phyloP scores from a whole-genome alignment of 1,139 yeast genomes.

The Magnusiomyces paraingens region DNA sequence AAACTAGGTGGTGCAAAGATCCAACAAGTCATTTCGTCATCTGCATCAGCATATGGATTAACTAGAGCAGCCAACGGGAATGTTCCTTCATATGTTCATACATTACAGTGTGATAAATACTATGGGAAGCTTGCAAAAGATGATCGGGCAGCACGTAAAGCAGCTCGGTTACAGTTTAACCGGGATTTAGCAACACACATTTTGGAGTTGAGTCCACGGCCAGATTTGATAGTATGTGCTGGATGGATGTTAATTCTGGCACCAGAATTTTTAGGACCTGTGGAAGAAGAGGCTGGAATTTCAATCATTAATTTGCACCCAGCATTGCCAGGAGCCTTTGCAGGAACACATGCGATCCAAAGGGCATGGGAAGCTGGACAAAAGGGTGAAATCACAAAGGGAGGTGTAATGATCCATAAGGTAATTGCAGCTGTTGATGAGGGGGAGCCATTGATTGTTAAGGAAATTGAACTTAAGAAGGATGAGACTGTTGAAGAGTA shows the following conservation, averaged over 20 bases:
- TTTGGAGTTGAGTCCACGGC: slow-evolving; percentile 39
- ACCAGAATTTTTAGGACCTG: slow-evolving; percentile 61
- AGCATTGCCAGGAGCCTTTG: slow-evolving; percentile 94
- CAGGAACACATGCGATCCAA: slow-evolving; percentile 94
- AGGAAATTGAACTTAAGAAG: slow-evolving; percentile 61
- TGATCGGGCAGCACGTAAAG: slow-evolving; percentile 46
- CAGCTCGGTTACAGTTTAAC: slow-evolving; percentile 67
- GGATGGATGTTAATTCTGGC: slow-evolving; percentile 97
- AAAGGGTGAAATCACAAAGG: slow-evolving; percentile 61
- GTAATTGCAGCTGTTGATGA: slow-evolving; percentile 92
- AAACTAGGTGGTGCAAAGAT: slow-evolving; percentile 49
- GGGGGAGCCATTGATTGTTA: slow-evolving; percentile 82
- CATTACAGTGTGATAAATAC: slow-evolving; percentile 52
- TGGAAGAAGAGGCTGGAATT: slow-evolving; percentile 51
- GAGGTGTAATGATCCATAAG: slow-evolving; percentile 96
- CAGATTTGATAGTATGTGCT: slow-evolving; percentile 89
- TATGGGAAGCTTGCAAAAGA: slow-evolving; percentile 68
- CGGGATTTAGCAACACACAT: slow-evolving; percentile 66
- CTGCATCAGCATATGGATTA: slow-evolving; percentile 75
- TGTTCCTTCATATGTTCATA: slow-evolving; percentile 66
- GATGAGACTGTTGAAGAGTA: slow-evolving; percentile 74
- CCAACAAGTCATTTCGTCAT: slow-evolving; percentile 75
- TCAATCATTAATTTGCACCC: slow-evolving; percentile 92
- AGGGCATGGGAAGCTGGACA: slow-evolving; percentile 96
- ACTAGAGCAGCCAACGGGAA: slow-evolving; percentile 62